These are phyloP conservation scores for Pleurotus ostreatus DNA, from an alignment of 768 basidiomycete genomes.

Conservation along the genomic window DNA sequence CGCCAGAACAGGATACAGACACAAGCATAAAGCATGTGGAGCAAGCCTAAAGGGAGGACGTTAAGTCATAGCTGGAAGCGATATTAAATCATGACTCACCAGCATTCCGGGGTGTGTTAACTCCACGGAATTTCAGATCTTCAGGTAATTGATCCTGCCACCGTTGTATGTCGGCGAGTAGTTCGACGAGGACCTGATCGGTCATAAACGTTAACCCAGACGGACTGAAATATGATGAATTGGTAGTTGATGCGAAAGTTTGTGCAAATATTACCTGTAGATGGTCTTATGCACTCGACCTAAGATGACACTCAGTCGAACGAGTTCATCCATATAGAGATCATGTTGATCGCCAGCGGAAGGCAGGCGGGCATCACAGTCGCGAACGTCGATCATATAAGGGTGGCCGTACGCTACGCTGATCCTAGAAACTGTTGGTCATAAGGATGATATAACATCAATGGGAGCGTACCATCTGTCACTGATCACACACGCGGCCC, in stretches of 20 bases:
- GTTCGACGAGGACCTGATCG: conserved; percentile 68
- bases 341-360: conserved; percentile 79
- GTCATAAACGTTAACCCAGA: conserved; percentile 84
- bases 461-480: conserved; percentile 74
- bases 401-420: conserved; percentile 91
- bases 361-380: conserved; percentile 93
- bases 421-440: conserved; percentile 44
- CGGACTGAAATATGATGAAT: conserved; percentile 44
- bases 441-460: not conserved
- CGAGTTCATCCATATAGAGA: conserved; percentile 86
- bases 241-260: not conserved
- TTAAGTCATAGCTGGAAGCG: not conserved
- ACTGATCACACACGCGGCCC: conserved; percentile 92
- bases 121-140: conserved; percentile 72
- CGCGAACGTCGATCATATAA: conserved; percentile 93
- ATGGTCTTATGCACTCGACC: conserved; percentile 91
- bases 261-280: conserved; percentile 59
- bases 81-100: conserved; percentile 40
- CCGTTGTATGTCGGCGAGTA: conserved; percentile 61
- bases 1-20: conserved; percentile 97
- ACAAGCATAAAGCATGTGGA: conserved; percentile 86
- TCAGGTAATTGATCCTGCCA: conserved; percentile 83
- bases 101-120: conserved; percentile 58
- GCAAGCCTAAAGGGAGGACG: conserved; percentile 50
- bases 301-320: conserved; percentile 86